Conservation (phyloP, 2,329 filamentous ascomycete genomes). For the Claviceps purpurea region DNA sequence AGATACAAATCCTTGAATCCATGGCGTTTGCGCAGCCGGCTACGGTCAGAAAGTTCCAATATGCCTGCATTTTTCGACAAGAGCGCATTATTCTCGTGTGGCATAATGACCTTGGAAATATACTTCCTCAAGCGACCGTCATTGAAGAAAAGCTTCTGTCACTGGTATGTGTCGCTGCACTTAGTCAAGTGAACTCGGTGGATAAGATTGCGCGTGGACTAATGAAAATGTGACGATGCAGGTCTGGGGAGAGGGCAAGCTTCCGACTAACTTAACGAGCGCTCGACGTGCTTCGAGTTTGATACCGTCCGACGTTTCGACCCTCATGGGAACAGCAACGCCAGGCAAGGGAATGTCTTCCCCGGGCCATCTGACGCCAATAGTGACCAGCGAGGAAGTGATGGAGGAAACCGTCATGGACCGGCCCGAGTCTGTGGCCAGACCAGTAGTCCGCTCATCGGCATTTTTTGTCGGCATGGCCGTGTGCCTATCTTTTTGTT, state of each 20-base stretch:
- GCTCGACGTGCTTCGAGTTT: constrained; percentile 8
- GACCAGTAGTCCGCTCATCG: constrained; percentile 24
- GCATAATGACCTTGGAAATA: constrained; percentile 27
- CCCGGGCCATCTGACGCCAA: constrained; percentile 1
- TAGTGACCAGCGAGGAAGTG: constrained; percentile 12
- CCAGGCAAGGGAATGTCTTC: constrained; percentile 10
- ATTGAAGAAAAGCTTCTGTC: constrained; percentile 21
- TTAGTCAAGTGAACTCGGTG: not conserved
- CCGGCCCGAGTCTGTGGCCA: constrained; percentile 24
- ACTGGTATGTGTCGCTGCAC: constrained; percentile 7
- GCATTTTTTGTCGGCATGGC: constrained; percentile 25
- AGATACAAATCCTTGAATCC: constrained; percentile 31
- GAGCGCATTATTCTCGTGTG: constrained; percentile 29
- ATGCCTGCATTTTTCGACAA: constrained; percentile 27
- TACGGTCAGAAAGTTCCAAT: constrained; percentile 28
- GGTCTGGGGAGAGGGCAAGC: constrained; percentile 15
- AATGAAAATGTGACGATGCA: not conserved
- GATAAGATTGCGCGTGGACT: not conserved
- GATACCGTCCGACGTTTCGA: constrained; percentile 8
- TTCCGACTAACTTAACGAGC: constrained; percentile 9
- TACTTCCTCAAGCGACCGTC: constrained; percentile 23
- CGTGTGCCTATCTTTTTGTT: constrained; percentile 22
- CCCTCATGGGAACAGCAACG: constrained; percentile 8
- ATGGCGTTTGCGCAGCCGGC: constrained; percentile 23
- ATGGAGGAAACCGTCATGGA: constrained; percentile 13